Evolutionary conservation across 2,329 filamentous ascomycete species (phyloP), one percentile per base, ranked within the genome.

Genomic region (Alternaria sp.): DNA sequence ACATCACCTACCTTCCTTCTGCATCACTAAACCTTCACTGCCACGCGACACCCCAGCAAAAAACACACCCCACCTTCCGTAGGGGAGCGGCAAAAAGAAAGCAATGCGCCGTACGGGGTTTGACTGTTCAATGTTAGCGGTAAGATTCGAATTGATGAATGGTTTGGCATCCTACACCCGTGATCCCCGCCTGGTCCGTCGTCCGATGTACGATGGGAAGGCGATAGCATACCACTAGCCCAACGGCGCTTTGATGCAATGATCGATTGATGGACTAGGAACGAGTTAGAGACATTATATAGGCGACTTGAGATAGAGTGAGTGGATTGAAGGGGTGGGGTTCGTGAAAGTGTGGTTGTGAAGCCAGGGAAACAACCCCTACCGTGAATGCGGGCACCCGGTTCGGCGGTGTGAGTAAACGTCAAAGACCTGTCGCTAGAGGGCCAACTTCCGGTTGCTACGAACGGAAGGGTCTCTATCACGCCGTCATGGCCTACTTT

Each of bases 151-250:
- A 62, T 49, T 47, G 17, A 26, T 8, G 44, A 3, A 43, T 28
- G 15, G 10, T 47, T 32, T n/a, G n/a, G n/a, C n/a, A n/a, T n/a
- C n/a, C n/a, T n/a, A 76, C 78, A 79, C 77, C 67, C 72, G 58
- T 67, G 70, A 74, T 65, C 73, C 69, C 73, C 67, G 73, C 70
- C 67, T 70, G n/a, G 26, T 63, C 61, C 50, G n/a, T 43, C 45
- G 44, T 25, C 25, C 15, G 15, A 21, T 12, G n/a, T 11, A 44
- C 28, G 61, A 62, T 80, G 78, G 77, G 78, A 79, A 79, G 76
- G 76, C 76, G 72, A 69, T 76, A 76, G 69, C 72, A 75, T 80
- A 79, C 78, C 78, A 80, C 78, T 80, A 73, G 68, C 68, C 77
- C 58, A 80, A 71, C 56, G 64, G 59, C 71, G 77, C 77, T 69